phyloP scores from a whole-genome alignment of 768 basidiomycete genomes.

The Obba rivulosa region DNA sequence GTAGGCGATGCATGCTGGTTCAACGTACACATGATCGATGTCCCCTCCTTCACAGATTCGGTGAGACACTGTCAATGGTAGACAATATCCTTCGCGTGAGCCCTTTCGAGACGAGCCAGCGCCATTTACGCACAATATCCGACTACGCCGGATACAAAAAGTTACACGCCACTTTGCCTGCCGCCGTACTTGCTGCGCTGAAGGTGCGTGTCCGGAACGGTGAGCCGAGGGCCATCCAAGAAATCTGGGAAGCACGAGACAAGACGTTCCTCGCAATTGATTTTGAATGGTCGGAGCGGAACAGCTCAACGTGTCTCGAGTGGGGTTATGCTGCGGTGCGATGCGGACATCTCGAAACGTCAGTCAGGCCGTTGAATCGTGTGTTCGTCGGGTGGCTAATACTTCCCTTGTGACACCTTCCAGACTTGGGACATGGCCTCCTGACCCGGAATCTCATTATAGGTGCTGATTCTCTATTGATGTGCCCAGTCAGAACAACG shows the following conservation, averaged over 20 bases:
- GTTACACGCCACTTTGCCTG: constrained; percentile 65
- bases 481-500: no score
- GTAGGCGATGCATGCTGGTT: constrained; percentile 24
- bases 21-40: background rate
- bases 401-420: background rate
- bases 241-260: constrained; percentile 64
- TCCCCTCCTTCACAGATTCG: constrained; percentile 43
- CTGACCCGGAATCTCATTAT: constrained; percentile 69
- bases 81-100: constrained; percentile 66
- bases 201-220: constrained; percentile 63
- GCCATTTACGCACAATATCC: constrained; percentile 66
- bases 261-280: constrained; percentile 73
- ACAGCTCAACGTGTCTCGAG: constrained; percentile 62
- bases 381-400: background rate
- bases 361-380: constrained; percentile 22
- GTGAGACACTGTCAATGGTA: constrained; percentile 66
- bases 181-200: constrained; percentile 57
- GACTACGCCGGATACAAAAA: constrained; percentile 68
- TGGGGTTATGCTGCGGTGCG: constrained; percentile 82
- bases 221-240: constrained; percentile 56
- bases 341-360: constrained; percentile 68
- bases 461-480: constrained; percentile 38
- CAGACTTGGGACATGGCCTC: constrained; percentile 73
- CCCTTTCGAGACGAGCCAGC: constrained; percentile 62
- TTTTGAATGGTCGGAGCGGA: constrained; percentile 74